These are phyloP conservation scores for Jackrogersella minutella DNA, from an alignment of 495 filamentous ascomycete species.

Conservation along the genomic window DNA sequence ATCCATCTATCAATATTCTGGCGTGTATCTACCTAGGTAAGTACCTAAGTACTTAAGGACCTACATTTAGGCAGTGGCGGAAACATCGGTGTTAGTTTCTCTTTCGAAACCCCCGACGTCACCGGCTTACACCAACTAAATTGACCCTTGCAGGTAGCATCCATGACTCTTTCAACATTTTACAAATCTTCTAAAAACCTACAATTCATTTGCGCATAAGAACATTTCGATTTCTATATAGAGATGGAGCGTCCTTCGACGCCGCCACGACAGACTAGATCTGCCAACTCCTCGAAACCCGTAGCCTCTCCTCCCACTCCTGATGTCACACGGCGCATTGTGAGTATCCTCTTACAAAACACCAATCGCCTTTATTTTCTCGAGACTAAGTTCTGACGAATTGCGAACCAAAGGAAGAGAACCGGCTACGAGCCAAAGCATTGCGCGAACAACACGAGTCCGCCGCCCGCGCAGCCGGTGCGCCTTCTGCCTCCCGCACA, in stretches of 20 bases:
- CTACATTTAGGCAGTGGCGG: not conserved
- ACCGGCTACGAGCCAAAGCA: conserved; percentile 90
- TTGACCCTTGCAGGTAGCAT: not conserved
- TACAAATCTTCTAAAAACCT: not conserved
- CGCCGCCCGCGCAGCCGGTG: conserved; percentile 51
- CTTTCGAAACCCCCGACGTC: conserved; percentile 35
- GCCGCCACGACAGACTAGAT: conserved; percentile 60
- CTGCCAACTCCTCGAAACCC: conserved; percentile 44
- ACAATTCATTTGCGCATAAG: not conserved
- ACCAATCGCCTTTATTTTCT: not conserved
- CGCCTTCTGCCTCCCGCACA: conserved; percentile 43
- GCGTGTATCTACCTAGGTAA: too few species aligned
- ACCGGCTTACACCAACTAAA: conserved; percentile 25
- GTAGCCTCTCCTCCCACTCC: conserved; percentile 70
- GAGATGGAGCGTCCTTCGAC: conserved; percentile 62
- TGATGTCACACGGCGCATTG: conserved; percentile 74
- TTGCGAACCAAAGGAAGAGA: conserved; percentile 72
- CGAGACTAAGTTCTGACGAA: not conserved
- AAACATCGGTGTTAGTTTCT: not conserved
- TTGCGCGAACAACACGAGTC: conserved; percentile 74
- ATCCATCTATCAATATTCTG: too few species aligned
- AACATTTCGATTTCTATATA: not conserved
- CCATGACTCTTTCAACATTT: not conserved
- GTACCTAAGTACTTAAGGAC: too few species aligned
- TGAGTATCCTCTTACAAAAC: conserved; percentile 46